Evolutionary conservation across 2,329 filamentous ascomycete species (phyloP).

Genomic region (Aureobasidium sp.): DNA sequence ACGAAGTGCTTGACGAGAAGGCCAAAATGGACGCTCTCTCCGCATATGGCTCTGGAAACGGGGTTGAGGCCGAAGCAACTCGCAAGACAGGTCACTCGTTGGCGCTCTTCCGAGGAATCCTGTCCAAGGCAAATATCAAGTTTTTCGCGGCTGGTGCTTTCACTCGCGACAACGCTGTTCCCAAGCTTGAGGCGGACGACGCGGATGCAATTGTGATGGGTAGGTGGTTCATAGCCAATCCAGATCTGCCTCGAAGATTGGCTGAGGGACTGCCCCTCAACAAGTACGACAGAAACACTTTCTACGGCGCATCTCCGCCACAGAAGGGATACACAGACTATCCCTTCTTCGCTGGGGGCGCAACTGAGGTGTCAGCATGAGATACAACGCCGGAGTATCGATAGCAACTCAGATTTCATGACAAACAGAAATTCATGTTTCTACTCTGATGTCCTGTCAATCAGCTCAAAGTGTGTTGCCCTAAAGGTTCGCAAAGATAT

Average conservation of each 20-base stretch:
- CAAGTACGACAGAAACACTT: conserved; percentile 37
- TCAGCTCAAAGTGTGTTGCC: neutral
- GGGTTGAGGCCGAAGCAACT: conserved; percentile 30
- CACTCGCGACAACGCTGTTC: conserved; percentile 31
- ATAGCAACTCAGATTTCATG: neutral
- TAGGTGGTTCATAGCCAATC: conserved; percentile 43
- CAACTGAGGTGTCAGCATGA: neutral
- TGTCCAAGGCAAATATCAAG: conserved; percentile 24
- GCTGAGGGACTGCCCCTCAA: conserved; percentile 34
- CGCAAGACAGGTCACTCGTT: conserved; percentile 19
- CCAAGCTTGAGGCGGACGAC: conserved; percentile 34
- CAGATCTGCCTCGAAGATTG: conserved; percentile 40
- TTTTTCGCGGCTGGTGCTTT: conserved; percentile 38
- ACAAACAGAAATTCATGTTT: neutral
- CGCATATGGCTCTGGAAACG: conserved; percentile 13
- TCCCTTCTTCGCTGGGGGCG: conserved; percentile 23
- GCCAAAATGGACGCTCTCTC: conserved; percentile 23
- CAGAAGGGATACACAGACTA: conserved; percentile 34
- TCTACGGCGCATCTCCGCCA: conserved; percentile 30
- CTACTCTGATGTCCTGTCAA: neutral
- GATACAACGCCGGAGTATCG: neutral
- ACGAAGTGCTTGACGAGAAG: conserved; percentile 30
- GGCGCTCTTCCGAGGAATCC: conserved; percentile 21
- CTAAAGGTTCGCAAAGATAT: neutral
- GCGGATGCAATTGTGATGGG: conserved; percentile 41